Evolutionary conservation across 345 rosid species (phyloP).

Genomic region (Rhodamnia argentea): DNA sequence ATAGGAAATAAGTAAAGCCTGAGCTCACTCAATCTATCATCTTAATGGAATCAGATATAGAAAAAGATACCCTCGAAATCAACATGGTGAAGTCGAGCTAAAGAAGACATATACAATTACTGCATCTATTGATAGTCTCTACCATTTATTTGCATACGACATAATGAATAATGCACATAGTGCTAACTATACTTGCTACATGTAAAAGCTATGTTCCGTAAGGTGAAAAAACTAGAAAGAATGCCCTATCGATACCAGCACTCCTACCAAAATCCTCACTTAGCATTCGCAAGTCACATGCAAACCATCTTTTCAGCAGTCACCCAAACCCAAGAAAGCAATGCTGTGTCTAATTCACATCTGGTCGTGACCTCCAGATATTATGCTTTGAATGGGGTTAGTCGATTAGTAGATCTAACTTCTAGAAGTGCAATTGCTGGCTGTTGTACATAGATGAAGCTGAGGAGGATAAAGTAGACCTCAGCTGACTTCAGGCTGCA

Average conservation of each 20-base stretch:
- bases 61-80: background rate
- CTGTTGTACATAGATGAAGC: background rate
- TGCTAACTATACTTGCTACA: background rate
- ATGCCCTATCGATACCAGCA: slow-evolving; percentile 23
- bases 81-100: background rate
- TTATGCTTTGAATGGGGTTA: background rate
- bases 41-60: background rate
- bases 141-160: background rate
- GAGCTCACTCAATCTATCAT: background rate
- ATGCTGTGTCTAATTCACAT: background rate
- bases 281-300: background rate
- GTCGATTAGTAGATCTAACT: background rate
- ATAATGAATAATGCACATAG: background rate
- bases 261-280: slow-evolving; percentile 16
- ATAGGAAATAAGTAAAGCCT: background rate
- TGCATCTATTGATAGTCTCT: background rate
- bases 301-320: slow-evolving; percentile 1
- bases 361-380: background rate
- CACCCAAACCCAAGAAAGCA: slow-evolving; percentile 4
- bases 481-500: slow-evolving; percentile 75
- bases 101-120: background rate
- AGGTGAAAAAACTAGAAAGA: slow-evolving; percentile 22
- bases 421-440: background rate
- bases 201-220: slow-evolving; percentile 3
- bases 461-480: background rate